Conservation (phyloP, 768 basidiomycete species). For the Pisolithus orientalis region DNA sequence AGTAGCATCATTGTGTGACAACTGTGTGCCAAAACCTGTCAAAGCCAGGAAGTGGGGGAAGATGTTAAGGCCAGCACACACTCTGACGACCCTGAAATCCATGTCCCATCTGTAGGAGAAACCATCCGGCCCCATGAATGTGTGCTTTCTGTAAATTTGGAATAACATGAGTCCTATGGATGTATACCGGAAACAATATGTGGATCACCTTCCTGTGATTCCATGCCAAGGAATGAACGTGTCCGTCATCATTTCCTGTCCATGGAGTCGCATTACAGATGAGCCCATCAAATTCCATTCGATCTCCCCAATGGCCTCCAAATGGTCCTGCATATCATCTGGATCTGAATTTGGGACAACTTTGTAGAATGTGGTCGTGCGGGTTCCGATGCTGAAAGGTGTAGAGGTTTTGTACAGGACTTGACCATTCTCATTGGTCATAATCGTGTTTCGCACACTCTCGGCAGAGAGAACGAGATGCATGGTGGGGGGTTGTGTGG, state of each 20-base stretch:
- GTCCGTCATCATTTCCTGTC: slow-evolving; percentile 17
- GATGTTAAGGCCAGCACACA: slow-evolving; percentile 5
- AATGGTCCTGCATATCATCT: slow-evolving; percentile 22
- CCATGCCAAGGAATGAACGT: slow-evolving; percentile 21
- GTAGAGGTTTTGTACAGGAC: slow-evolving; percentile 25
- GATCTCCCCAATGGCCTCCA: slow-evolving; percentile 28
- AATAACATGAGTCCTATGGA: neutral
- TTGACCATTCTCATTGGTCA: slow-evolving; percentile 21
- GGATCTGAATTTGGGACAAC: slow-evolving; percentile 17
- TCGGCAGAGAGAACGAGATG: slow-evolving; percentile 17
- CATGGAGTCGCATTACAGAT: slow-evolving; percentile 25
- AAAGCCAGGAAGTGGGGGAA: neutral
- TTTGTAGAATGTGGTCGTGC: slow-evolving; percentile 21
- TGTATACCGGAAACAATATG: neutral
- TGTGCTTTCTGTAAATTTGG: slow-evolving; percentile 13
- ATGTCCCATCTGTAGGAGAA: slow-evolving; percentile 30
- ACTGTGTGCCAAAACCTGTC: slow-evolving; percentile 1
- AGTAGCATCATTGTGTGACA: slow-evolving; percentile 14
- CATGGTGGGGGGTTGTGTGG: slow-evolving; percentile 8
- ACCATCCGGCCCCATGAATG: slow-evolving; percentile 30
- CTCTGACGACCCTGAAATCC: slow-evolving; percentile 4
- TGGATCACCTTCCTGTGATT: slow-evolving; percentile 9
- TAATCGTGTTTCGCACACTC: slow-evolving; percentile 17
- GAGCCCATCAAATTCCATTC: slow-evolving; percentile 28
- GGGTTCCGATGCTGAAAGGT: slow-evolving; percentile 3